phyloP scores from a whole-genome alignment of 202 grass and related monocot species.

The Eragrostis tef region DNA sequence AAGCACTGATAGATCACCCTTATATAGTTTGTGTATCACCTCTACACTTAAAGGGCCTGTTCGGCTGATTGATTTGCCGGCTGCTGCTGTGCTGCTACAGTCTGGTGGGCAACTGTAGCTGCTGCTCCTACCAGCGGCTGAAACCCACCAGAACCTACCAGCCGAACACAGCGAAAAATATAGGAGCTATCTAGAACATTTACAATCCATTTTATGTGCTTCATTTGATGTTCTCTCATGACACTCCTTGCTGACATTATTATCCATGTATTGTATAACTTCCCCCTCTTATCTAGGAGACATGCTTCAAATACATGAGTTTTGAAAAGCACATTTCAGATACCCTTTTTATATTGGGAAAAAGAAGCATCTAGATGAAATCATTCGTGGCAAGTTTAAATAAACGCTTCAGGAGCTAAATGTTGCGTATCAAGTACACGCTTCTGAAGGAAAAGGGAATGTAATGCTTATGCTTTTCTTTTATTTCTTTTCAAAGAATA shows the following conservation, averaged over 20 bases:
- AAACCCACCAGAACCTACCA: too few relatives aligned
- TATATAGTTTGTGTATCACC: conserved; percentile 4
- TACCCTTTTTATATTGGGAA: neutral
- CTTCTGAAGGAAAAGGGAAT: conserved; percentile 34
- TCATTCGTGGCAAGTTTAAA: conserved; percentile 3
- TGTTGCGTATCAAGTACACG: too few relatives aligned
- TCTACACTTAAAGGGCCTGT: neutral
- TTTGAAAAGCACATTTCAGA: neutral
- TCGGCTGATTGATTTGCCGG: too few relatives aligned
- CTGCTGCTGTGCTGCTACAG: too few relatives aligned
- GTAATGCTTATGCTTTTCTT: conserved; percentile 35
- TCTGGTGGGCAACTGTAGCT: too few relatives aligned
- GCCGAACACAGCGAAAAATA: too few relatives aligned
- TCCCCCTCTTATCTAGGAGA: too few relatives aligned
- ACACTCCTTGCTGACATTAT: neutral
- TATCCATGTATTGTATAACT: too few relatives aligned
- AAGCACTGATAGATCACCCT: neutral
- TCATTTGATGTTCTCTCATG: neutral
- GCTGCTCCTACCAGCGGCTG: too few relatives aligned
- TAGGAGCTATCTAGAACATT: neutral
- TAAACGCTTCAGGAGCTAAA: conserved; percentile 39
- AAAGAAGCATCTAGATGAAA: conserved; percentile 31
- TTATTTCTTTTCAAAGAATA: conserved; percentile 13
- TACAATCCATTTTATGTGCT: neutral
- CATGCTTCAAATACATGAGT: neutral